Percentiles rank a stretch among this genome's conserved stretches.
phyloP scores from a whole-genome alignment of 495 filamentous ascomycete genomes.

The Podospora didyma region DNA sequence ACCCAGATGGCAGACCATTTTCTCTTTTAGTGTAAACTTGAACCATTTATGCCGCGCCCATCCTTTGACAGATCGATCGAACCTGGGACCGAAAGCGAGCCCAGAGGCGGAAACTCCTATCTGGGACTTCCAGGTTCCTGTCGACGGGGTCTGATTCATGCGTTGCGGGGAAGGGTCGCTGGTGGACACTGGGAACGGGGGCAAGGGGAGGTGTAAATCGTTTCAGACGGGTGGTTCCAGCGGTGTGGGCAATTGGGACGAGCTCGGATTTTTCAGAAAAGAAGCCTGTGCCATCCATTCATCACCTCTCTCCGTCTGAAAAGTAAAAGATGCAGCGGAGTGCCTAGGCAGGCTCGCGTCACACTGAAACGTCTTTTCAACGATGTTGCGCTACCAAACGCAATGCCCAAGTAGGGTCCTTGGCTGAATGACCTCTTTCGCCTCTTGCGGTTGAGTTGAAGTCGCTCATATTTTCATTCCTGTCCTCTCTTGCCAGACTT shows the following conservation, averaged over 20 bases:
- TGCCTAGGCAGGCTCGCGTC: background rate
- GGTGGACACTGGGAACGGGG: no score
- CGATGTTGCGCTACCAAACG: no score
- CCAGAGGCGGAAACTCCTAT: background rate
- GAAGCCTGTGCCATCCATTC: no score
- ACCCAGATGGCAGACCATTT: background rate
- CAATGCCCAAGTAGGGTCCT: no score
- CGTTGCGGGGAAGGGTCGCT: slow-evolving; percentile 7
- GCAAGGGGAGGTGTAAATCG: background rate
- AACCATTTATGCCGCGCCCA: slow-evolving; percentile 18
- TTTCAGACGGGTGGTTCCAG: slow-evolving; percentile 2
- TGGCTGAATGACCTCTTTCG: no score
- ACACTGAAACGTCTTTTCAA: background rate
- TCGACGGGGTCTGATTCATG: slow-evolving; percentile 14
- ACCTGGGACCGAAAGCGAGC: slow-evolving; percentile 4
- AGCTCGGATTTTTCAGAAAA: background rate
- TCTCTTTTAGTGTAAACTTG: background rate
- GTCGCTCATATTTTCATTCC: background rate
- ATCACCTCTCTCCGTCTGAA: no score
- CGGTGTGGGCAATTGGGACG: background rate
- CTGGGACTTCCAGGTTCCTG: background rate
- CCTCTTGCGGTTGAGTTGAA: no score
- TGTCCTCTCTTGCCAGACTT: background rate
- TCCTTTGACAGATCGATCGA: slow-evolving; percentile 3
- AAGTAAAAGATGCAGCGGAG: background rate